These are phyloP conservation scores for Suillus ampliporus DNA, from an alignment of 768 basidiomycete species.

Conservation along the genomic window DNA sequence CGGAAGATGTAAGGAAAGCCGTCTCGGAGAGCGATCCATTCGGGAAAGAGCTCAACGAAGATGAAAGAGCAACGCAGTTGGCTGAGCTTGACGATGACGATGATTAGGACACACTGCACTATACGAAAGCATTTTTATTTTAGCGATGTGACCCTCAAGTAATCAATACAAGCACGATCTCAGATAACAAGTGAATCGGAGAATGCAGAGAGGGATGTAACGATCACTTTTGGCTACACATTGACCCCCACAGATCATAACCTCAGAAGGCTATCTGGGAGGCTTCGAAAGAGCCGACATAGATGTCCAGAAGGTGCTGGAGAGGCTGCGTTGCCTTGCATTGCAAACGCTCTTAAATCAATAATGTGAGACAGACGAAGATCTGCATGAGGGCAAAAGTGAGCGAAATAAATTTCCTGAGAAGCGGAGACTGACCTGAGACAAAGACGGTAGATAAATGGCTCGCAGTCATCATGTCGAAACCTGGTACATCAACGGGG, in stretches of 20 bases:
- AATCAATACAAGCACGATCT: slow-evolving; percentile 18
- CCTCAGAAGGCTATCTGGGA: slow-evolving; percentile 43
- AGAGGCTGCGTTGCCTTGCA: not conserved
- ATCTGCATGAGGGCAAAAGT: not conserved
- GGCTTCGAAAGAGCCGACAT: slow-evolving; percentile 64
- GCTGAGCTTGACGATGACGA: slow-evolving; percentile 64
- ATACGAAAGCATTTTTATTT: slow-evolving; percentile 9
- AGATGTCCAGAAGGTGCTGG: not conserved
- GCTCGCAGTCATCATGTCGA: not conserved
- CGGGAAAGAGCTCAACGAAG: slow-evolving; percentile 55
- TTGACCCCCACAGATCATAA: slow-evolving; percentile 62
- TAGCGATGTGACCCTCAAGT: slow-evolving; percentile 28
- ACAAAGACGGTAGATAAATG: not conserved
- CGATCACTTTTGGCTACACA: slow-evolving; percentile 59
- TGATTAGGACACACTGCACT: slow-evolving; percentile 27
- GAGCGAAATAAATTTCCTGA: not conserved
- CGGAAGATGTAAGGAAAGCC: slow-evolving; percentile 49
- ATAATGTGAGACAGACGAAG: not conserved
- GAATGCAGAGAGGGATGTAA: slow-evolving; percentile 24
- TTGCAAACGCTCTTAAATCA: not conserved
- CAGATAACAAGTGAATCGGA: slow-evolving; percentile 29
- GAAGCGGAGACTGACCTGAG: not conserved
- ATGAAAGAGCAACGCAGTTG: slow-evolving; percentile 27
- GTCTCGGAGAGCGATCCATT: slow-evolving; percentile 69
- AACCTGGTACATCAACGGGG: not conserved